A percentile compares a stretch with the other conserved stretches of the same genome.
These are phyloP conservation scores for Penicillium macrosclerotiorum DNA, from an alignment of 495 filamentous ascomycete species.

Conservation along the genomic window DNA sequence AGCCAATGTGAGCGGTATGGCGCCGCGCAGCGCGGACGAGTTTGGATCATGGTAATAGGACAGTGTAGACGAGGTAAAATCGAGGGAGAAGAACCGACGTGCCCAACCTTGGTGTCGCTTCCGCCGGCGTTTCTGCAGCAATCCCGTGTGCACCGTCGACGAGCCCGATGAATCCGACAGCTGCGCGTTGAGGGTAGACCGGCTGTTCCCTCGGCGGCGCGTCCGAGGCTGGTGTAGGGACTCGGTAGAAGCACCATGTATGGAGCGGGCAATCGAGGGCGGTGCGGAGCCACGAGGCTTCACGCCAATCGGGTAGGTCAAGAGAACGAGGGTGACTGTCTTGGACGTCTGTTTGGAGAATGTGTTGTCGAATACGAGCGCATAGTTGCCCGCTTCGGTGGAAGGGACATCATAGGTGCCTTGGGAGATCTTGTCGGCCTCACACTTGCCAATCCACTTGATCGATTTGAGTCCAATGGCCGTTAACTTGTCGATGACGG, in stretches of 20 bases:
- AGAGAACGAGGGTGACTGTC: constrained; percentile 87
- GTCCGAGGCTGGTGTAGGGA: constrained; percentile 27
- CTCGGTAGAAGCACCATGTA: constrained; percentile 28
- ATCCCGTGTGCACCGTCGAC: constrained; percentile 63
- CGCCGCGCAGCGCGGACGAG: constrained; percentile 83
- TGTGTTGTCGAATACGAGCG: constrained; percentile 96
- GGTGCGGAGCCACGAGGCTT: constrained; percentile 59
- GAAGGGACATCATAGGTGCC: constrained; percentile 77
- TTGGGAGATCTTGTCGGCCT: constrained; percentile 92
- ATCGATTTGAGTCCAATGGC: constrained; percentile 82
- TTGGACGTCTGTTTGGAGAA: constrained; percentile 96
- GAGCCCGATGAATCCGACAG: constrained; percentile 23
- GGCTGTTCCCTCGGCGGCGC: constrained; percentile 37
- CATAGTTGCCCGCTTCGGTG: constrained; percentile 86
- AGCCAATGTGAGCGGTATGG: constrained; percentile 87
- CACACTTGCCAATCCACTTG: constrained; percentile 89
- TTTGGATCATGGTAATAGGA: constrained; percentile 95
- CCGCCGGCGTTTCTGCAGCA: constrained; percentile 81
- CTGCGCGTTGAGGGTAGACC: constrained; percentile 26
- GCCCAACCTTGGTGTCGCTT: constrained; percentile 95
- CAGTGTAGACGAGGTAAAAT: constrained; percentile 85
- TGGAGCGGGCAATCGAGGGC: constrained; percentile 48
- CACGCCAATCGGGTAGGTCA: constrained; percentile 84
- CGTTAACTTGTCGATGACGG: constrained; percentile 76
- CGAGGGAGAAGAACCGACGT: constrained; percentile 88